Evolutionary conservation across 805 yeast genomes (phyloP).

Genomic region (Ogataea trehalophila): DNA sequence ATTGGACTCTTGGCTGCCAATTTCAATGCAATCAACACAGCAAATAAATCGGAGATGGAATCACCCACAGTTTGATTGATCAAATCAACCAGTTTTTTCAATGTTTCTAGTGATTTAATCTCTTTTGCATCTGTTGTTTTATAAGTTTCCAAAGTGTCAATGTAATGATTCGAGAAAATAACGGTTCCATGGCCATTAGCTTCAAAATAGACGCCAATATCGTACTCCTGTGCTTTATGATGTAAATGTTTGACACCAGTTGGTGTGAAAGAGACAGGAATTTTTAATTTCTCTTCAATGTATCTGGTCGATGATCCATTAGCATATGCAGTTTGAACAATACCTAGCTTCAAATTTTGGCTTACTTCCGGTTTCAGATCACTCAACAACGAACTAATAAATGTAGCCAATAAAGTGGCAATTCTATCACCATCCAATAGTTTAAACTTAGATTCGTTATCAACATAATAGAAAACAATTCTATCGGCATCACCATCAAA

Average conservation of each 20-base stretch:
- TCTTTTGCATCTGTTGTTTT: constrained; percentile 40
- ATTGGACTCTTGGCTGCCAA: constrained; percentile 43
- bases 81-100: constrained; percentile 58
- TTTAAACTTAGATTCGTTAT: constrained; percentile 36
- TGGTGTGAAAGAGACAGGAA: constrained; percentile 84
- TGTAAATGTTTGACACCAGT: constrained; percentile 97
- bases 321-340: constrained; percentile 97
- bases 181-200: constrained; percentile 99
- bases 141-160: constrained; percentile 36
- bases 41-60: constrained; percentile 86
- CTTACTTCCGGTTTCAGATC: constrained; percentile 34
- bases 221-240: constrained; percentile 81
- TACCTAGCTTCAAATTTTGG: constrained; percentile 49
- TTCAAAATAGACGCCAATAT: constrained; percentile 92
- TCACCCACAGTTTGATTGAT: constrained; percentile 99
- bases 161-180: constrained; percentile 56
- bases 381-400: constrained; percentile 46
- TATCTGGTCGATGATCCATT: constrained; percentile 86
- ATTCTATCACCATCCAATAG: constrained; percentile 91
- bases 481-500: constrained; percentile 98
- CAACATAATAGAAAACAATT: constrained; percentile 70
- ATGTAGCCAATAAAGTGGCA: constrained; percentile 74
- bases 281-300: constrained; percentile 50
- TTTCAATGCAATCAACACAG: constrained; percentile 62
- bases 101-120: constrained; percentile 44